Conservation (phyloP, 2,329 filamentous ascomycete species). For the Diaporthe capsici region DNA sequence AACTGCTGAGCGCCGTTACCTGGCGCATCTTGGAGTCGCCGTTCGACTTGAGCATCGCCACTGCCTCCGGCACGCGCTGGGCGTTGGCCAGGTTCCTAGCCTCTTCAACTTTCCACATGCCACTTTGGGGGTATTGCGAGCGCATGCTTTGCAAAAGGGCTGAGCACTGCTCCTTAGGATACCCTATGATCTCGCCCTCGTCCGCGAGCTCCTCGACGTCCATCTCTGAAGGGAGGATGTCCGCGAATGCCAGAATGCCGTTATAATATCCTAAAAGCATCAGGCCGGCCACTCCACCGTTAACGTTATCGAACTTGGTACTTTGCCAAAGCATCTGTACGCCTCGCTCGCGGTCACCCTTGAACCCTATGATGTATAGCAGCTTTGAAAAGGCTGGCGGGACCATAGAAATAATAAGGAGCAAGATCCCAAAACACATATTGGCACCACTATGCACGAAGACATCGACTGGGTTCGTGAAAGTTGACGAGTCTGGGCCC, state of each 20-base stretch:
- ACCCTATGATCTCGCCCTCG: conserved; percentile 74
- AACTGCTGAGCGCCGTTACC: conserved; percentile 86
- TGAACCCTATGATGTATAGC: conserved; percentile 90
- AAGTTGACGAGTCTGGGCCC: conserved; percentile 72
- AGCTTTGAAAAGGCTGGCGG: conserved; percentile 92
- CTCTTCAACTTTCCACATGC: conserved; percentile 91
- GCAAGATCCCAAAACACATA: conserved; percentile 89
- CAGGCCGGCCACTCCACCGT: conserved; percentile 90
- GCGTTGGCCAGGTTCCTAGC: conserved; percentile 81
- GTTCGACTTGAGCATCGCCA: conserved; percentile 73
- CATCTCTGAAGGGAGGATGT: conserved; percentile 80
- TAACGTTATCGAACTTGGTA: conserved; percentile 87
- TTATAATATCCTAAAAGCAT: conserved; percentile 91
- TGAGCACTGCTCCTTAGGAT: conserved; percentile 78
- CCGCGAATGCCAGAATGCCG: conserved; percentile 85
- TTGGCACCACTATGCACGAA: conserved; percentile 92
- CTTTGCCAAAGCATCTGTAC: conserved; percentile 92
- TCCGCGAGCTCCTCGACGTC: conserved; percentile 63
- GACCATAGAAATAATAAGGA: conserved; percentile 91
- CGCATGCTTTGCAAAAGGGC: conserved; percentile 82
- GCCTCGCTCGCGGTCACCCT: conserved; percentile 86
- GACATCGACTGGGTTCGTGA: conserved; percentile 82
- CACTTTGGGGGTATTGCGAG: conserved; percentile 81
- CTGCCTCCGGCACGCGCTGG: conserved; percentile 75
- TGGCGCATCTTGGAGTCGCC: conserved; percentile 84